Conservation (phyloP, 768 basidiomycete species). For the Termitomyces sp. region DNA sequence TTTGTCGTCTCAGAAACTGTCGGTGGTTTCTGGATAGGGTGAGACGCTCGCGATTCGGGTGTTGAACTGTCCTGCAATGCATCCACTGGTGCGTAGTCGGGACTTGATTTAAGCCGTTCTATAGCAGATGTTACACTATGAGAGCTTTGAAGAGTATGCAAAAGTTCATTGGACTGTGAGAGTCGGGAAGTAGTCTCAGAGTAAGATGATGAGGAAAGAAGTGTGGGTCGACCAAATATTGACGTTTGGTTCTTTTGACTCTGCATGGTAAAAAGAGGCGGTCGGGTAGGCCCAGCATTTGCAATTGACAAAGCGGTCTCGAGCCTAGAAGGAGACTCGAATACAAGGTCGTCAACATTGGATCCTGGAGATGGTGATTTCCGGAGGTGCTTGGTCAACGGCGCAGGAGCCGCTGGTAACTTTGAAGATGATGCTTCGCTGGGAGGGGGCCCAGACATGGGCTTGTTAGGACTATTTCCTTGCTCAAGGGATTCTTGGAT, state of each 20-base stretch:
- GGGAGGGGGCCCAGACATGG: neutral
- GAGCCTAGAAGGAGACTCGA: conserved; percentile 37
- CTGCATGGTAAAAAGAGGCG: conserved; percentile 4
- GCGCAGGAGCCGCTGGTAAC: neutral
- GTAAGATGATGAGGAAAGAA: conserved; percentile 17
- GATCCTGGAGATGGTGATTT: neutral
- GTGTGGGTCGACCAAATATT: conserved; percentile 24
- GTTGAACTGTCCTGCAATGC: neutral
- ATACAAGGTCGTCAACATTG: conserved; percentile 16
- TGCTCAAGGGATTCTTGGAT: conserved; percentile 57
- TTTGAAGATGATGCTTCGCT: conserved; percentile 8
- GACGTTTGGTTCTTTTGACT: conserved; percentile 6
- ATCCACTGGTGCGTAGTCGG: neutral
- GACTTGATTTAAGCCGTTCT: neutral
- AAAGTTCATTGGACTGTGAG: neutral
- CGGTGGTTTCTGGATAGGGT: neutral
- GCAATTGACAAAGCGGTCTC: conserved; percentile 66
- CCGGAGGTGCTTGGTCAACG: neutral
- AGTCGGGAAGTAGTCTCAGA: conserved; percentile 1
- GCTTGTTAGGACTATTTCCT: neutral
- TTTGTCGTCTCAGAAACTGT: neutral
- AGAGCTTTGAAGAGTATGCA: neutral
- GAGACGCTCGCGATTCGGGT: neutral
- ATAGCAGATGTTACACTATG: neutral
- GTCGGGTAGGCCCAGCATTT: conserved; percentile 39